Percentiles rank a stretch among this genome's conserved stretches.
phyloP scores from a whole-genome alignment of 2,329 filamentous ascomycete genomes.

The Volutella citrinella region DNA sequence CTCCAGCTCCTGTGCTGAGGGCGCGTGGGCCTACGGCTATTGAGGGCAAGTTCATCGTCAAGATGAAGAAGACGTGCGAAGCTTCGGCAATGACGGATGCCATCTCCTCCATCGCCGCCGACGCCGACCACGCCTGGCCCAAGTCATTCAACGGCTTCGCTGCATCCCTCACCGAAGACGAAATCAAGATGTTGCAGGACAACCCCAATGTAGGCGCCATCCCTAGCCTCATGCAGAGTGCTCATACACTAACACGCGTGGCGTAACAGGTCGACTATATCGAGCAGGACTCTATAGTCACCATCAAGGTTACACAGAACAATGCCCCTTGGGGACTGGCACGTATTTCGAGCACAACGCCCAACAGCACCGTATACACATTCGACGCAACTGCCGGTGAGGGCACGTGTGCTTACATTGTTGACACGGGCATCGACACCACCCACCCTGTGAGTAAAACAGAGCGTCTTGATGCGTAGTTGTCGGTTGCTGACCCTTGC shows the following conservation, averaged over 20 bases:
- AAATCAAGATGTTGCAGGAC: slow-evolving; percentile 23
- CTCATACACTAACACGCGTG: no score
- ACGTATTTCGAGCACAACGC: slow-evolving; percentile 33
- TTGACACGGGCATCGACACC: slow-evolving; percentile 43
- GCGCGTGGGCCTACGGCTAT: slow-evolving; percentile 29
- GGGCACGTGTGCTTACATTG: slow-evolving; percentile 42
- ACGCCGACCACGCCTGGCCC: slow-evolving; percentile 29
- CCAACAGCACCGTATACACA: slow-evolving; percentile 31
- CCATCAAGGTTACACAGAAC: slow-evolving; percentile 26
- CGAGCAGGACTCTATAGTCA: slow-evolving; percentile 36
- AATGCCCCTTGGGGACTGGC: slow-evolving; percentile 39
- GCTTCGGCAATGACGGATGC: slow-evolving; percentile 21
- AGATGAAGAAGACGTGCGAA: slow-evolving; percentile 27
- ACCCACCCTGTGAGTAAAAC: slow-evolving; percentile 33
- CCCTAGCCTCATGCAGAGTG: no score
- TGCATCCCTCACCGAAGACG: slow-evolving; percentile 22
- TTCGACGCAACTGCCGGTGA: slow-evolving; percentile 39
- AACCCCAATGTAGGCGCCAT: slow-evolving; percentile 21
- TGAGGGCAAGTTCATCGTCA: slow-evolving; percentile 37
- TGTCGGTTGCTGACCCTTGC: neutral
- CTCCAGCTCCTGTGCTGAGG: slow-evolving; percentile 32
- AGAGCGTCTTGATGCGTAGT: no score
- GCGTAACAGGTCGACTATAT: slow-evolving; percentile 33
- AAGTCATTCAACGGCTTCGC: slow-evolving; percentile 25
- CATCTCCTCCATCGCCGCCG: slow-evolving; percentile 26